Base-by-base conservation (phyloP, 2,329 filamentous ascomycete species). In the Periconia sp. region DNA sequence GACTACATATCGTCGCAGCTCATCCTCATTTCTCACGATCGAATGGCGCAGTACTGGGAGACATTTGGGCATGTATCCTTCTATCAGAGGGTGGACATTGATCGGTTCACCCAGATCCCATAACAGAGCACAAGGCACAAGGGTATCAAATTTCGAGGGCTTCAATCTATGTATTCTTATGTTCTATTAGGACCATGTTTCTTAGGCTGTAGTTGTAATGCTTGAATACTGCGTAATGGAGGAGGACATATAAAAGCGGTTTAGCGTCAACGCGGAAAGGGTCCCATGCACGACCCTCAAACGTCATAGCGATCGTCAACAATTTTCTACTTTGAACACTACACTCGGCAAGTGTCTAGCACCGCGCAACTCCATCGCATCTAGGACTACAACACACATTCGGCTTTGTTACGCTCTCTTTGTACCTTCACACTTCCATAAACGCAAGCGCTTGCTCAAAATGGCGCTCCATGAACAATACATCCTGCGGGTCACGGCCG, bases 1-100 rank as follows among this genome's bases (percentile, higher is more conserved):
- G 79, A 80, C 45, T 96, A 84, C 56, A 87, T 92, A 36, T 76
- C 85, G 3, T 86, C 85, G 1, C 84, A 92, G 54, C 77, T 96
- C 16, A 84, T 96, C 35, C 77, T 96, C 24, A 78, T 95, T 26
- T 91, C 87, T 2, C 80, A 84, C n/a, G 77, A 95, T 61, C 78
- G 80, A 28, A 66, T 96, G 40, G 92, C 90, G 2, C 89, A 92
- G 63, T 87, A 90, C 63, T 96, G 92, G 92, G 74, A 88, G 36
- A 70, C 69, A 0, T 77, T 77, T 54, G 74, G 73, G 1, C 75
- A 78, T 50, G 74, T 79, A 10, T 73, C 68, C 0, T 78, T 75
- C 43, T 78, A 76, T 43, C 64, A 75, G 47, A 65, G 76, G 2
- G 74, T 79, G 1, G 66, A 78, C 41, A 46, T 79, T 29, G 73